Conservation (phyloP, 83 land plant species). For the Picea abies region DNA sequence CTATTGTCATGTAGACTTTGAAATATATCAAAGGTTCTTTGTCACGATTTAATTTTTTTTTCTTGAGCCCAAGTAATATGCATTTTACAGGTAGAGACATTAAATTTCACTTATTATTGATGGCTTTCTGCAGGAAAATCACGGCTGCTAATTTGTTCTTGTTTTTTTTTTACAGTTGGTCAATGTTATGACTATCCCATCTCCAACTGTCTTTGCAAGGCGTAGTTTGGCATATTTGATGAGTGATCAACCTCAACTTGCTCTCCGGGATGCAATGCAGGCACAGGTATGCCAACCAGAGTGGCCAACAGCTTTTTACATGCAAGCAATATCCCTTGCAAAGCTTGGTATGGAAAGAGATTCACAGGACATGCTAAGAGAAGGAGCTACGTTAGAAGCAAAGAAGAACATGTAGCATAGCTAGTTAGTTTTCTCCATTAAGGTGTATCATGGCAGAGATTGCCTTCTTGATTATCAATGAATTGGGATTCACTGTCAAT, state of each 20-base stretch:
- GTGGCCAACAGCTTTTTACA: conserved; percentile 84
- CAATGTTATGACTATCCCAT: conserved; percentile 67
- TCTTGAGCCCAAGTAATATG: no score
- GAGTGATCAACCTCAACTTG: conserved; percentile 70
- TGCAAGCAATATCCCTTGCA: conserved; percentile 82
- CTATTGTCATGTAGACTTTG: no score
- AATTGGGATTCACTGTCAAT: neutral
- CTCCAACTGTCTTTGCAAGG: conserved; percentile 77
- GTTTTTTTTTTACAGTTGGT: conserved; percentile 48
- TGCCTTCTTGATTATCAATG: neutral
- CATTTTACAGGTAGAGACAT: no score
- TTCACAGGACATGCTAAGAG: conserved; percentile 83
- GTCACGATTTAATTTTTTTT: no score
- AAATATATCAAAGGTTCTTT: no score
- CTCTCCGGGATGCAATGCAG: conserved; percentile 86
- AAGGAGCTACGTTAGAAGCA: conserved; percentile 71
- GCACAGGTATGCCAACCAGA: conserved; percentile 80
- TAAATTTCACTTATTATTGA: no score
- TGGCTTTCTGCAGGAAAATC: no score
- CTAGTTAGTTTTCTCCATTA: conserved; percentile 10
- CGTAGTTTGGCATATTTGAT: conserved; percentile 72
- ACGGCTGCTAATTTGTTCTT: neutral
- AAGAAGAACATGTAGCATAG: conserved; percentile 58
- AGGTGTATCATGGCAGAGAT: neutral
- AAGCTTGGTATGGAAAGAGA: conserved; percentile 85